Percentiles rank a stretch among this genome's conserved stretches.
These are phyloP conservation scores for Castanopsis chinensis DNA, from an alignment of 306 rosid species.

Conservation along the genomic window DNA sequence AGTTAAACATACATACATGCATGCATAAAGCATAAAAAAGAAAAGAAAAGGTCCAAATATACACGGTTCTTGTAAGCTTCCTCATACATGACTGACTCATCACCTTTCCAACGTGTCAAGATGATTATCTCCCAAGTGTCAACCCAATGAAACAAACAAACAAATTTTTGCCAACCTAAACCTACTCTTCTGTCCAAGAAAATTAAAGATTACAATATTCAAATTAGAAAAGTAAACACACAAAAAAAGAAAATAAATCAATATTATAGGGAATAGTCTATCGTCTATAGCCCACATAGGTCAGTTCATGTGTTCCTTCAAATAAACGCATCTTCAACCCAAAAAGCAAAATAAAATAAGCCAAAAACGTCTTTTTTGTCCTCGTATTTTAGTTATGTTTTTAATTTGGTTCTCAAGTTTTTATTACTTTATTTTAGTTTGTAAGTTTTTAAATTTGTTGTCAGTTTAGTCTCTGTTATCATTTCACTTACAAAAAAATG, in stretches of 20 bases:
- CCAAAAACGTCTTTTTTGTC: too few species aligned
- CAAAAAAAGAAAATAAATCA: not conserved
- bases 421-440: too few species aligned
- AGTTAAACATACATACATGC: not conserved
- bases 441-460: too few species aligned
- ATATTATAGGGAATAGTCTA: too few species aligned
- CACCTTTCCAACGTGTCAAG: not conserved
- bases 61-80: not conserved
- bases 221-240: not conserved
- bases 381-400: too few species aligned
- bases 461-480: too few species aligned
- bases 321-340: not conserved
- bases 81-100: not conserved
- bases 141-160: too few species aligned
- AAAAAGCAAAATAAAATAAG: too few species aligned
- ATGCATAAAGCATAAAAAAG: too few species aligned
- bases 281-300: not conserved
- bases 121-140: not conserved
- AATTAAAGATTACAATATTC: not conserved
- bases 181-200: not conserved
- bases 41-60: not conserved
- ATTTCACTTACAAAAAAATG: too few species aligned
- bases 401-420: too few species aligned
- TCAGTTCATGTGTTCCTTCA: not conserved
- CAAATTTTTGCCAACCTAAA: not conserved